These are phyloP conservation scores for Persicaria maculosa DNA, from an alignment of 148 eudicot genomes.

Conservation along the genomic window DNA sequence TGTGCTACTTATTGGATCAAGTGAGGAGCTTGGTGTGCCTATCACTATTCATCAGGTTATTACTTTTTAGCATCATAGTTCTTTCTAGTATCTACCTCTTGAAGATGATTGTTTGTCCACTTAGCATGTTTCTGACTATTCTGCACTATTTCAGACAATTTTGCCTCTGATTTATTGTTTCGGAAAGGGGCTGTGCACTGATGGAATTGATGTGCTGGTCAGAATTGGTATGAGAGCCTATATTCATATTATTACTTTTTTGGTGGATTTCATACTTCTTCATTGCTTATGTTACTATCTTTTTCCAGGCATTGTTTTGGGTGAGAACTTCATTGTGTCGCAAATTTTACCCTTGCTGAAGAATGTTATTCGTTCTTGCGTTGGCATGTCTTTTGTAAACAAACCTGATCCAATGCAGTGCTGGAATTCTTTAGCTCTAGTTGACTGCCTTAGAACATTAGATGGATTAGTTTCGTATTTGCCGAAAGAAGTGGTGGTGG, in stretches of 20 bases:
- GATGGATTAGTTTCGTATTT: conserved; percentile 56
- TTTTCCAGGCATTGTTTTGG: conserved; percentile 51
- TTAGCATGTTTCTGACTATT: conserved; percentile 19
- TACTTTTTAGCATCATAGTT: not conserved
- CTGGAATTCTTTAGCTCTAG: conserved; percentile 77
- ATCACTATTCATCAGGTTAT: conserved; percentile 81
- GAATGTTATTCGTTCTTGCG: conserved; percentile 54
- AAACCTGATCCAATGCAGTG: conserved; percentile 88
- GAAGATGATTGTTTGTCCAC: not conserved
- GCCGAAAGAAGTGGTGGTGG: conserved; percentile 58
- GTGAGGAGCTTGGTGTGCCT: conserved; percentile 95
- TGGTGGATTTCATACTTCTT: not conserved
- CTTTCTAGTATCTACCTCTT: not conserved
- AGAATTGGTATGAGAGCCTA: conserved; percentile 73
- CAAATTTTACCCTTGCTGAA: conserved; percentile 70
- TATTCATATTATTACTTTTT: not conserved
- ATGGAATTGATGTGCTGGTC: conserved; percentile 81
- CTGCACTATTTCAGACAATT: conserved; percentile 57
- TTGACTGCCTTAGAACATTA: conserved; percentile 65
- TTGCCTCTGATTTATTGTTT: conserved; percentile 83
- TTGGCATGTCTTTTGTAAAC: conserved; percentile 43
- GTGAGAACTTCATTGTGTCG: conserved; percentile 57
- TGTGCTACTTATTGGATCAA: conserved; percentile 87
- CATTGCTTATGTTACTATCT: not conserved
- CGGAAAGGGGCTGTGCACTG: conserved; percentile 81